Evolutionary conservation across 164 flowering plant species (phyloP).

Genomic region (Vitis amurensis): DNA sequence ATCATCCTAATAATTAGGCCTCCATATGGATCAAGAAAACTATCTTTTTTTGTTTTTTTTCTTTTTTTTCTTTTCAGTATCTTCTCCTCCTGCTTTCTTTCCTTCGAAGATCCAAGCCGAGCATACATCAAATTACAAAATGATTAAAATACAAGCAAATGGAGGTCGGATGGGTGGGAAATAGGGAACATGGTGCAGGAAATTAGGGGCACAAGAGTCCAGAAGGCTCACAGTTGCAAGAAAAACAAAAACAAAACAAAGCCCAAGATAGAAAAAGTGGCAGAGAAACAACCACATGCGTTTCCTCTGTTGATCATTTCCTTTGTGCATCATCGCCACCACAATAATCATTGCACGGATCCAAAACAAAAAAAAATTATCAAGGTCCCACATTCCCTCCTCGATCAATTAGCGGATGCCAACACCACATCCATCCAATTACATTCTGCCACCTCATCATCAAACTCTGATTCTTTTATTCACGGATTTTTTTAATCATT

Average conservation of each 20-base stretch:
- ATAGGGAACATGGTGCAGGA: constrained; percentile 11
- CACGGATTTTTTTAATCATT: no score
- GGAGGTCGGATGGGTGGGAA: background rate
- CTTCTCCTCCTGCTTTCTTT: no score
- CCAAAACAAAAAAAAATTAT: constrained; percentile 18
- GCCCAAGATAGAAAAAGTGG: constrained; percentile 9
- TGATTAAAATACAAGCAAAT: no score
- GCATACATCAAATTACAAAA: no score
- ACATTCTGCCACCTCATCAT: background rate
- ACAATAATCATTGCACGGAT: constrained; percentile 42
- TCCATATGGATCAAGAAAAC: no score
- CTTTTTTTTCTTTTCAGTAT: no score
- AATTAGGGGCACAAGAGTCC: constrained; percentile 29
- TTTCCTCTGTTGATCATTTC: constrained; percentile 16
- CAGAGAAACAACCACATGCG: constrained; percentile 33
- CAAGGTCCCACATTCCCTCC: constrained; percentile 7
- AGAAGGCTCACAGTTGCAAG: constrained; percentile 12
- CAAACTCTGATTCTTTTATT: no score
- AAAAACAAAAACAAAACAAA: constrained; percentile 22
- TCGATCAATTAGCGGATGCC: constrained; percentile 24
- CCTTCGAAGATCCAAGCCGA: no score
- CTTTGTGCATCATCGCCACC: constrained; percentile 28
- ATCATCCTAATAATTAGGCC: no score
- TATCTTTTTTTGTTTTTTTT: no score
- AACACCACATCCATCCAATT: constrained; percentile 9